These are phyloP conservation scores for Sordariomycetes sp. DNA, from an alignment of 2,329 filamentous ascomycete species.

Conservation along the genomic window DNA sequence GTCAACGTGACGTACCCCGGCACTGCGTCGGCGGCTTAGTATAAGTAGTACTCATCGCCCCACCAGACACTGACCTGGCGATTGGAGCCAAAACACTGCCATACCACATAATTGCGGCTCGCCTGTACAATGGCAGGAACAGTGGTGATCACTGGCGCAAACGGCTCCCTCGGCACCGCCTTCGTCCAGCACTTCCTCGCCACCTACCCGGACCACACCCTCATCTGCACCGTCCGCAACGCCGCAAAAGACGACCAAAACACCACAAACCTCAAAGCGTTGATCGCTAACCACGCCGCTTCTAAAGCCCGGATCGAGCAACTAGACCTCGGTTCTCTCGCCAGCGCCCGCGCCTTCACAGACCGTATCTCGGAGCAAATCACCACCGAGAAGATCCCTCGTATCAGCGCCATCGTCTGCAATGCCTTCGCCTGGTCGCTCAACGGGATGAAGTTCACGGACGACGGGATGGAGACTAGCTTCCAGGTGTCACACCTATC, in stretches of 20 bases:
- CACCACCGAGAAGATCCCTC: neutral
- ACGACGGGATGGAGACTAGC: constrained; percentile 5
- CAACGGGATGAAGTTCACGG: constrained; percentile 4
- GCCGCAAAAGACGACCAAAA: constrained; percentile 15
- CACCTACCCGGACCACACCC: constrained; percentile 10
- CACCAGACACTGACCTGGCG: neutral
- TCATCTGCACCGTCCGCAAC: constrained; percentile 19
- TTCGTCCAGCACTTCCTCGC: constrained; percentile 9
- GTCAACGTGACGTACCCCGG: no score
- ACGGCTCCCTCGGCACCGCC: constrained; percentile 16
- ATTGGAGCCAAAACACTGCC: neutral
- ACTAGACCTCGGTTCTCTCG: neutral
- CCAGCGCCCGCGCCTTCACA: constrained; percentile 1
- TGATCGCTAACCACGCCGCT: constrained; percentile 7
- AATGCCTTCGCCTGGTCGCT: constrained; percentile 4
- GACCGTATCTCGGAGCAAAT: neutral
- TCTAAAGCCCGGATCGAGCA: neutral
- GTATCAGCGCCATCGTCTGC: constrained; percentile 1
- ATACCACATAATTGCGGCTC: neutral
- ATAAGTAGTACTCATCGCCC: no score
- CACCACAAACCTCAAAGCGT: constrained; percentile 13
- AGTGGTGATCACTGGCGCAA: constrained; percentile 21
- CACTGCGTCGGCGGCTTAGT: no score
- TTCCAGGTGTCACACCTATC: constrained; percentile 6
- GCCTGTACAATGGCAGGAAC: constrained; percentile 14